phyloP scores from a whole-genome alignment of 768 basidiomycete species.

The Steccherinum ochraceum region DNA sequence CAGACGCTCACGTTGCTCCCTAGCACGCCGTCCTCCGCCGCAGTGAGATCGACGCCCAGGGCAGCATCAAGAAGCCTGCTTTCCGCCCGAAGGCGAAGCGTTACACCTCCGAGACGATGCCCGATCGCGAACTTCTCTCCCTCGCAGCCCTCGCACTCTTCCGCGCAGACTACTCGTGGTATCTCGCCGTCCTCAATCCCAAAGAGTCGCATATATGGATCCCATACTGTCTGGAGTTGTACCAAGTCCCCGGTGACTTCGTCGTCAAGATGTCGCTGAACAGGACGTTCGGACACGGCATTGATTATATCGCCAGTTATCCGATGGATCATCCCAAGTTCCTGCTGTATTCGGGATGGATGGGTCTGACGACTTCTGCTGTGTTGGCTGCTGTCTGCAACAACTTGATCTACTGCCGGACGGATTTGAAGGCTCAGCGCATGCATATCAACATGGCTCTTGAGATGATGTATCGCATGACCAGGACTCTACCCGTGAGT shows the following conservation, averaged over 20 bases:
- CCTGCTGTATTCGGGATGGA: constrained; percentile 28
- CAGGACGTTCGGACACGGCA: constrained; percentile 39
- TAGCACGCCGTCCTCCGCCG: constrained; percentile 35
- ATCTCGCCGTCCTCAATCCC: constrained; percentile 36
- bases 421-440: constrained; percentile 55
- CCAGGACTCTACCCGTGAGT: constrained; percentile 41
- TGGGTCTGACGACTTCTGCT: constrained; percentile 43
- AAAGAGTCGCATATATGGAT: constrained; percentile 42
- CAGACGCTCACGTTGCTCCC: not conserved
- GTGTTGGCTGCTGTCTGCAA: constrained; percentile 42
- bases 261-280: constrained; percentile 60
- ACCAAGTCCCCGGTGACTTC: constrained; percentile 57
- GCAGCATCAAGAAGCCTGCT: constrained; percentile 46
- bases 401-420: constrained; percentile 53
- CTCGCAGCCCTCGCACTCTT: constrained; percentile 66
- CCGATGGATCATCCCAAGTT: constrained; percentile 29
- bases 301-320: constrained; percentile 38
- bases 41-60: constrained; percentile 55
- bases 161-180: constrained; percentile 52
- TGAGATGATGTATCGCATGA: constrained; percentile 53
- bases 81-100: constrained; percentile 58
- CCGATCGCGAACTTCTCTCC: constrained; percentile 65
- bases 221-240: constrained; percentile 42
- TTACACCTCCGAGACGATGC: constrained; percentile 48
- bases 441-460: constrained; percentile 64